phyloP scores from a whole-genome alignment of 2,329 filamentous ascomycete species.

The Curvularia hawaiiensis region DNA sequence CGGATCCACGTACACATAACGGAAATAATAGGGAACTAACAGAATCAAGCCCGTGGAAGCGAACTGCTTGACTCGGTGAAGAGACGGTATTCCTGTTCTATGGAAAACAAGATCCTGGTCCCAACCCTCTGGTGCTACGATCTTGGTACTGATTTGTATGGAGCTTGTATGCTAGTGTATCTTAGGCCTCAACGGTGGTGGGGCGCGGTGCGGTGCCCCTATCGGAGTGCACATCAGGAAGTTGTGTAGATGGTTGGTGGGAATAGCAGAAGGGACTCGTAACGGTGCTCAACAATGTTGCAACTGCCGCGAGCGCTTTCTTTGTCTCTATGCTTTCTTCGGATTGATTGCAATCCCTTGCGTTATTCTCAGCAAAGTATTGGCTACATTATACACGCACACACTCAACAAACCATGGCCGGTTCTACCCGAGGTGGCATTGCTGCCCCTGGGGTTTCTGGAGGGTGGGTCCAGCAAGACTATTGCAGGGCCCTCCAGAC shows the following conservation, averaged over 20 bases:
- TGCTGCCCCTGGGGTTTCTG: conserved; percentile 2
- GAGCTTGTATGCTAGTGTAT: not conserved
- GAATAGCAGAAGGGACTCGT: not conserved
- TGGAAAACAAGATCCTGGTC: not conserved
- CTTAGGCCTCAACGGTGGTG: not conserved
- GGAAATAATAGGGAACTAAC: conserved; percentile 1
- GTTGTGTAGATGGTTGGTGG: not conserved
- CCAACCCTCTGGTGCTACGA: not conserved
- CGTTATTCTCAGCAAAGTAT: not conserved
- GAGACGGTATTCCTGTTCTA: not conserved
- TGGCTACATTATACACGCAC: not conserved
- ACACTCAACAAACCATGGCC: not conserved
- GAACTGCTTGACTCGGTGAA: not conserved
- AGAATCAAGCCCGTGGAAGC: not conserved
- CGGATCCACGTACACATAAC: not conserved
- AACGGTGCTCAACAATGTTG: not conserved
- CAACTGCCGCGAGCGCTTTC: not conserved
- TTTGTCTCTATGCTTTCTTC: not conserved
- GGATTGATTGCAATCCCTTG: not conserved
- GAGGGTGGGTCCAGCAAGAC: not conserved
- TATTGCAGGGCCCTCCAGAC: conserved; percentile 4
- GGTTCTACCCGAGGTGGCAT: conserved; percentile 3
- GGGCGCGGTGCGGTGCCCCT: not conserved
- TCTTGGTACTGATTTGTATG: not conserved
- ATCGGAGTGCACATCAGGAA: not conserved